These are phyloP conservation scores for Cenchrus americanus DNA, from an alignment of 176 grass and related monocot species.

Conservation along the genomic window DNA sequence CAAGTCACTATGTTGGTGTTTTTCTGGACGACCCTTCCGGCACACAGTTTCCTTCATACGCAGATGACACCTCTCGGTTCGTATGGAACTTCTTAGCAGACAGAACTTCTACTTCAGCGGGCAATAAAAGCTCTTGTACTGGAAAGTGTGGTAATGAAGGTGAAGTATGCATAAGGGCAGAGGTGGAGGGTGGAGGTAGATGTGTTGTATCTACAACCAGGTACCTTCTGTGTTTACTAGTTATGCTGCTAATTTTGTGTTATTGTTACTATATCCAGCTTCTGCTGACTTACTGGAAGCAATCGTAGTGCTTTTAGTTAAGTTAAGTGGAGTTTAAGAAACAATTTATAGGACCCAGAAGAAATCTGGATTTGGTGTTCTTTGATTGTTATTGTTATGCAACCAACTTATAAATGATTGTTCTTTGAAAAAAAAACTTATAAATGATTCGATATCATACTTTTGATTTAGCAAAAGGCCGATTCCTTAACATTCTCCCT, in stretches of 20 bases:
- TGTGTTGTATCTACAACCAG: conserved; percentile 89
- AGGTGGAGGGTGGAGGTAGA: conserved; percentile 77
- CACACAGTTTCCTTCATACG: conserved; percentile 62
- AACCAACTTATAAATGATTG: not conserved
- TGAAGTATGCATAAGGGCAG: conserved; percentile 73
- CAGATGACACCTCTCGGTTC: conserved; percentile 92
- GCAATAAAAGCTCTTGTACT: conserved; percentile 63
- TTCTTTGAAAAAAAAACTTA: not conserved
- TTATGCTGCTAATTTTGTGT: conserved; percentile 24
- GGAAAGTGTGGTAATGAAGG: conserved; percentile 59
- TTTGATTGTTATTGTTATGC: no score
- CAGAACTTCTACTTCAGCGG: conserved; percentile 48
- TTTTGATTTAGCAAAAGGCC: not conserved
- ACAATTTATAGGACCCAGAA: not conserved
- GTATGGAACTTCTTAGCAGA: conserved; percentile 93
- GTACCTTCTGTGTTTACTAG: conserved; percentile 38
- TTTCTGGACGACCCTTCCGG: conserved; percentile 65
- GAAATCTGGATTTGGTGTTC: not conserved
- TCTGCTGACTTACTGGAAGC: no score
- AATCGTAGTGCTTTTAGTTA: no score
- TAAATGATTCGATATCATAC: no score
- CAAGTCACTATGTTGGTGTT: conserved; percentile 97
- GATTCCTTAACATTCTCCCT: not conserved
- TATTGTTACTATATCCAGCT: not conserved
- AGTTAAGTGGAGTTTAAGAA: no score